Conservation (phyloP, 75 land plant genomes). For the Adiantum capillusveneris region DNA sequence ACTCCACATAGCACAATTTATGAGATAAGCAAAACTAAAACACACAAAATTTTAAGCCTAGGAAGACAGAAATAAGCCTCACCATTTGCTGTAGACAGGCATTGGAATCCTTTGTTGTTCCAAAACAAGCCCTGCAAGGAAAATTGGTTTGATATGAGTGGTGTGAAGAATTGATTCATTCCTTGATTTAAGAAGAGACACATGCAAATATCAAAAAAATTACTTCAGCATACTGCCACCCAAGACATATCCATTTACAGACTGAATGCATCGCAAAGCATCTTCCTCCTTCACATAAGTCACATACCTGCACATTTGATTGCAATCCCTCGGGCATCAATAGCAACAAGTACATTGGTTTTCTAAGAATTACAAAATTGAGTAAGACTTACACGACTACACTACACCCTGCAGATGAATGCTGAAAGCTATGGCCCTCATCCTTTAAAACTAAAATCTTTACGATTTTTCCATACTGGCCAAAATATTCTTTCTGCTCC, state of each 20-base stretch:
- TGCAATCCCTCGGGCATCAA: no score
- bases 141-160: conserved; percentile 14
- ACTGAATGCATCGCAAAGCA: conserved; percentile 70
- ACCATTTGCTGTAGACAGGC: conserved; percentile 82
- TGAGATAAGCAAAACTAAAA: no score
- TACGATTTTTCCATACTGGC: conserved; percentile 65
- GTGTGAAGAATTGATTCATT: background rate
- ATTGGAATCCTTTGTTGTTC: conserved; percentile 87
- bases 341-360: no score
- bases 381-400: conserved; percentile 74
- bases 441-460: conserved; percentile 63
- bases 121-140: conserved; percentile 92
- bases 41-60: no score
- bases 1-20: conserved; percentile 31
- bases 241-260: conserved; percentile 59
- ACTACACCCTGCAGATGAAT: conserved; percentile 45
- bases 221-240: conserved; percentile 69
- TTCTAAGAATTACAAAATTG: no score
- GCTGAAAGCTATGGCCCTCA: conserved; percentile 31
- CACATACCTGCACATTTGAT: conserved; percentile 68
- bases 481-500: conserved; percentile 60
- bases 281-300: conserved; percentile 81
- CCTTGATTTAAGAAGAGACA: background rate
- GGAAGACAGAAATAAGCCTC: no score
- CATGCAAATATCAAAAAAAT: background rate